Evolutionary conservation across 768 basidiomycete genomes (phyloP), one percentile per base, ranked within the genome.

Genomic region (Thelephora aurantiotincta): DNA sequence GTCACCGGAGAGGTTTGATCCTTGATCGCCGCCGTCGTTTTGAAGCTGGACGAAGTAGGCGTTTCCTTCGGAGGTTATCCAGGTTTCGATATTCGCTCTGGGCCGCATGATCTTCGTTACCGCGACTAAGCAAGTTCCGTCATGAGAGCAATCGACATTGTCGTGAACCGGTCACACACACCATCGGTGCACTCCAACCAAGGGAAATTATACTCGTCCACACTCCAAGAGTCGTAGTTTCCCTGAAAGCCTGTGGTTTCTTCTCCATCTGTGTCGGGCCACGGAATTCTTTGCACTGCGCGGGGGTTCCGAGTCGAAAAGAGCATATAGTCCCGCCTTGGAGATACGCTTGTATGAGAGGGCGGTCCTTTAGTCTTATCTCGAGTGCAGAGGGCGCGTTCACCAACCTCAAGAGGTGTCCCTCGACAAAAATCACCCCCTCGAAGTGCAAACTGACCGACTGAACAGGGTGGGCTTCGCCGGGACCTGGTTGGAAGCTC

Each of bases 51-150:
- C 85, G 52, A 88, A 74, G 58, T 91, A 91, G 9, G 74, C 84
- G 56, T 86, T 66, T 35, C 88, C 88, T 51, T 91, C 88, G 5
- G 84, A 86, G 2, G 87, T 86, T 43, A 87, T 73, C 88, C 88
- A 91, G 0, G 77, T 77, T 62, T 90, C 88, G 11, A 78, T 73
- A 19, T 76, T 75, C 19, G 75, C 73, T 47, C 74, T 70, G 35
- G 77, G 75, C 55, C 77, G 66, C 20, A 71, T 57, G n/a, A 91
- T 79, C 47, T 77, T 68, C 9, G 62, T 60, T n/a, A 89, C 71
- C n/a, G 70, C 68, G 7, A 86, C 87, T 88, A 52, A 13, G 36
- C 41, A 33, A 20, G 14, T 12, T 30, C 26, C 26, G 26, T 30
- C 47, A 44, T 2, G 45, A 23, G 13, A 43, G 26, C 13, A 23